Conservation (phyloP, 768 basidiomycete genomes). For the Pleurotus tuoliensis region DNA sequence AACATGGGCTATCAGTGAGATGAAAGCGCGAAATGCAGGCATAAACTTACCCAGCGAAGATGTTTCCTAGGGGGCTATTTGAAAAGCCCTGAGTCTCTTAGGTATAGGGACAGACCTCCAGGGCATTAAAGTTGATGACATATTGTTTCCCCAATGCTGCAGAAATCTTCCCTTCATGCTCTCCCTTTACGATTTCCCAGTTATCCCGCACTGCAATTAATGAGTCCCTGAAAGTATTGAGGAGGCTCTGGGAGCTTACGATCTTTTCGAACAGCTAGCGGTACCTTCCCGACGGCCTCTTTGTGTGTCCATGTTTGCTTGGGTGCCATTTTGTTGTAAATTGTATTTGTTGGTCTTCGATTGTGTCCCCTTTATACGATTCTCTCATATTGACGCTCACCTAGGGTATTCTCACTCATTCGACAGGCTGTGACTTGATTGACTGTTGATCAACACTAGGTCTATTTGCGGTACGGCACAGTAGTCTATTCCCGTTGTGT, state of each 20-base stretch:
- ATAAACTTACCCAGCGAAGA: conserved; percentile 20
- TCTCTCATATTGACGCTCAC: too few relatives aligned
- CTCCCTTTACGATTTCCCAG: conserved; percentile 31
- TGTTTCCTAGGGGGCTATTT: conserved; percentile 18
- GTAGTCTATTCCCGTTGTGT: too few relatives aligned
- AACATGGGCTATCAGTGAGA: background rate
- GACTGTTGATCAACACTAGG: too few relatives aligned
- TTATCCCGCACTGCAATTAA: conserved; percentile 31
- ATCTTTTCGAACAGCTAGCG: conserved; percentile 33
- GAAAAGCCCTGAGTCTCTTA: conserved; percentile 12
- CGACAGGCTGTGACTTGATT: too few relatives aligned
- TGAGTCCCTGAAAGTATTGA: background rate
- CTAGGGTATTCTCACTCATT: too few relatives aligned
- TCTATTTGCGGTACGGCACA: too few relatives aligned
- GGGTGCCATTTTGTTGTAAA: background rate
- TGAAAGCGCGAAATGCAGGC: background rate
- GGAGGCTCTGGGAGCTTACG: conserved; percentile 17
- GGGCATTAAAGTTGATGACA: conserved; percentile 30
- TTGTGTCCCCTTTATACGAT: too few relatives aligned
- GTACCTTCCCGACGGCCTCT: conserved; percentile 30
- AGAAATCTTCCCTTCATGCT: conserved; percentile 26
- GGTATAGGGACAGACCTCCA: conserved; percentile 32
- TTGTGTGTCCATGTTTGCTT: conserved; percentile 24
- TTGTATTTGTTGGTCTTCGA: too few relatives aligned
- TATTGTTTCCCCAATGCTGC: conserved; percentile 24